phyloP scores from a whole-genome alignment of 495 filamentous ascomycete species.

The Evansstolkia leycettana region DNA sequence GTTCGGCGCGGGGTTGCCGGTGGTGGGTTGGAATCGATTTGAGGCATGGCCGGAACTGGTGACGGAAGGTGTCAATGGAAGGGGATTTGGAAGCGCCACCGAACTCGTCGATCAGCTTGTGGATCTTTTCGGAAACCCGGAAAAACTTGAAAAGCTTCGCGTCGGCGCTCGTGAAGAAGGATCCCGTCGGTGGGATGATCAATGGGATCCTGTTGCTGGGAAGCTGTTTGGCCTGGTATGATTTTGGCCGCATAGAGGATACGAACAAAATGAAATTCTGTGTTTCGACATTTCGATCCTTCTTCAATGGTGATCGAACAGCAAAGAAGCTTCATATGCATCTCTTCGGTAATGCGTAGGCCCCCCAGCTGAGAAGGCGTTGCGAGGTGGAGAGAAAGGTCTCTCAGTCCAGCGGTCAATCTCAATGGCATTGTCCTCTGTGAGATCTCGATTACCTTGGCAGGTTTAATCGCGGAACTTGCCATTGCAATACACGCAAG shows the following conservation, averaged over 20 bases:
- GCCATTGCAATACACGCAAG: conserved; percentile 41
- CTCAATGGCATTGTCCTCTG: too few relatives aligned
- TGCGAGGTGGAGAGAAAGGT: too few relatives aligned
- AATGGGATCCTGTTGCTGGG: conserved; percentile 76
- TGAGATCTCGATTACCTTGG: too few relatives aligned
- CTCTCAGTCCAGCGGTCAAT: too few relatives aligned
- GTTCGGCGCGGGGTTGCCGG: conserved; percentile 88
- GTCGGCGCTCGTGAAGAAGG: conserved; percentile 69
- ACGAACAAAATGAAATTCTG: too few relatives aligned
- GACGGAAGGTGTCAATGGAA: conserved; percentile 71
- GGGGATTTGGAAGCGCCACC: conserved; percentile 58
- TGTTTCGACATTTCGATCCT: too few relatives aligned
- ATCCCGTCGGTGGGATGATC: conserved; percentile 75
- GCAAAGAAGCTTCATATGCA: too few relatives aligned
- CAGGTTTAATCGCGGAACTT: conserved; percentile 30
- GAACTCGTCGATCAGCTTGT: conserved; percentile 47
- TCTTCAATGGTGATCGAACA: too few relatives aligned
- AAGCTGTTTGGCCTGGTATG: conserved; percentile 50
- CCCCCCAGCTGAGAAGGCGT: too few relatives aligned
- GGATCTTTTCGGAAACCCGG: conserved; percentile 44
- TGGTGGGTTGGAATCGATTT: conserved; percentile 72
- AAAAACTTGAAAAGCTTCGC: conserved; percentile 48
- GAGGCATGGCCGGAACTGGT: conserved; percentile 82
- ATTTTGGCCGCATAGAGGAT: too few relatives aligned
- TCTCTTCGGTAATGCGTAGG: too few relatives aligned